Evolutionary conservation across 352 stramenopile species (phyloP).

Genomic region (Pythium rhizo-oryzae): DNA sequence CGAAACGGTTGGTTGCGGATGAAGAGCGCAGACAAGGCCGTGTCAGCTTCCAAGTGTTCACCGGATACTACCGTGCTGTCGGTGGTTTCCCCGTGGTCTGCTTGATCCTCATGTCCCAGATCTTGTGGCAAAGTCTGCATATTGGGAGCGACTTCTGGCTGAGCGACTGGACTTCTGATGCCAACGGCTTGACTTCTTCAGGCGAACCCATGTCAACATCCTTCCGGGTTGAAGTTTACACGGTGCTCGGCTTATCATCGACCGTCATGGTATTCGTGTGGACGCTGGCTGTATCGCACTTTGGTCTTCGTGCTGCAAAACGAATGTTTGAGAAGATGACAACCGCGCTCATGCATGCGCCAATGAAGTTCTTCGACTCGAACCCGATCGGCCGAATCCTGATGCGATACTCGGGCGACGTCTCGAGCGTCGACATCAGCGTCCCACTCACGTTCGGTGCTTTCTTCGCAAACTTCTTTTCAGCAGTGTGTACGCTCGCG

Average conservation of each 20-base stretch:
- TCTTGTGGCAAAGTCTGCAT: constrained; percentile 69
- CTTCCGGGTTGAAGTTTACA: neutral
- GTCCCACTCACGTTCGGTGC: constrained; percentile 23
- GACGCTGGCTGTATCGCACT: constrained; percentile 11
- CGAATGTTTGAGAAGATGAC: constrained; percentile 87
- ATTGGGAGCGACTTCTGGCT: constrained; percentile 91
- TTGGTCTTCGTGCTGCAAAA: constrained; percentile 18
- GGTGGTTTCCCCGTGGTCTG: constrained; percentile 39
- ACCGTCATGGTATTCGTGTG: constrained; percentile 16
- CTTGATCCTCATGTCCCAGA: constrained; percentile 56
- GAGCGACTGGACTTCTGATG: constrained; percentile 69
- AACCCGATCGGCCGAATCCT: constrained; percentile 88
- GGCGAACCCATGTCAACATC: neutral
- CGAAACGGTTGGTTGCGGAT: constrained; percentile 21
- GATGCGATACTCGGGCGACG: constrained; percentile 87
- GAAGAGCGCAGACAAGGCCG: constrained; percentile 30
- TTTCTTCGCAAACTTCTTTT: constrained; percentile 66
- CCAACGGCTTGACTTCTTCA: neutral
- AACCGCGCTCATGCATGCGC: constrained; percentile 72
- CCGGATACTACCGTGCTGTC: constrained; percentile 39
- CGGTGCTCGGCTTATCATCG: neutral
- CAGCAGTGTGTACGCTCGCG: constrained; percentile 55
- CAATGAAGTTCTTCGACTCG: constrained; percentile 90
- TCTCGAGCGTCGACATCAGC: constrained; percentile 82
- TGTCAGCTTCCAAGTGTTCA: constrained; percentile 32